Evolutionary conservation across 2,329 filamentous ascomycete genomes (phyloP).

Genomic region (Taxawa tesnikishii): DNA sequence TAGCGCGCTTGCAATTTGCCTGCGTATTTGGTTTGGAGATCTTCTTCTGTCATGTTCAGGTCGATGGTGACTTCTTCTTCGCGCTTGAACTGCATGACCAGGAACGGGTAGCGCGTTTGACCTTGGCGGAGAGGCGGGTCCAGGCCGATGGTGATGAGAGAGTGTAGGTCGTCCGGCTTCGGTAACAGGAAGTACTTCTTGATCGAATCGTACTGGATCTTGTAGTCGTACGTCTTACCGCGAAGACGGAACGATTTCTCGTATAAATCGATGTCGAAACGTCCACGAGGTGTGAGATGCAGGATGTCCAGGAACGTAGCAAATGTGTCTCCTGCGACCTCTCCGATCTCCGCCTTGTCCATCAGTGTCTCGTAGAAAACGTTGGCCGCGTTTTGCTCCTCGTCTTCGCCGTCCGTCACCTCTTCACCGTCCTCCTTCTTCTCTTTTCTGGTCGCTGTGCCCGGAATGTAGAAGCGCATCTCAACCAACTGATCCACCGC

Average conservation of each 20-base stretch:
- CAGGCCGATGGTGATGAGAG: slow-evolving; percentile 84
- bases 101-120: slow-evolving; percentile 93
- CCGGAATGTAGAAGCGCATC: slow-evolving; percentile 98
- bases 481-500: slow-evolving; percentile 90
- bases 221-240: slow-evolving; percentile 99
- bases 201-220: slow-evolving; percentile 94
- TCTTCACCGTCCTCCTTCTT: slow-evolving; percentile 65
- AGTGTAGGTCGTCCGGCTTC: slow-evolving; percentile 96
- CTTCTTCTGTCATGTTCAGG: slow-evolving; percentile 86
- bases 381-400: slow-evolving; percentile 90
- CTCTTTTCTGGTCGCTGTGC: slow-evolving; percentile 61
- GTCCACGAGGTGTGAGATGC: slow-evolving; percentile 94
- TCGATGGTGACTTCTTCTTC: slow-evolving; percentile 96
- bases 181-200: slow-evolving; percentile 99
- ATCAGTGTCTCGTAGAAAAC: slow-evolving; percentile 98
- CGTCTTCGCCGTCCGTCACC: slow-evolving; percentile 40
- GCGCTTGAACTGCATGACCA: slow-evolving; percentile 98
- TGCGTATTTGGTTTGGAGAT: slow-evolving; percentile 75
- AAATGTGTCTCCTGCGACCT: slow-evolving; percentile 96
- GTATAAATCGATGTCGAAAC: slow-evolving; percentile 99
- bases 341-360: slow-evolving; percentile 97
- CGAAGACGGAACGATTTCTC: slow-evolving; percentile 92
- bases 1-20: slow-evolving; percentile 82
- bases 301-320: slow-evolving; percentile 94
- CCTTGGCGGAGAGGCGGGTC: slow-evolving; percentile 93